Percentiles rank a stretch among this genome's conserved stretches.
Conservation (phyloP, 2,329 filamentous ascomycete genomes). For the Rhytidhysteron rufulum region DNA sequence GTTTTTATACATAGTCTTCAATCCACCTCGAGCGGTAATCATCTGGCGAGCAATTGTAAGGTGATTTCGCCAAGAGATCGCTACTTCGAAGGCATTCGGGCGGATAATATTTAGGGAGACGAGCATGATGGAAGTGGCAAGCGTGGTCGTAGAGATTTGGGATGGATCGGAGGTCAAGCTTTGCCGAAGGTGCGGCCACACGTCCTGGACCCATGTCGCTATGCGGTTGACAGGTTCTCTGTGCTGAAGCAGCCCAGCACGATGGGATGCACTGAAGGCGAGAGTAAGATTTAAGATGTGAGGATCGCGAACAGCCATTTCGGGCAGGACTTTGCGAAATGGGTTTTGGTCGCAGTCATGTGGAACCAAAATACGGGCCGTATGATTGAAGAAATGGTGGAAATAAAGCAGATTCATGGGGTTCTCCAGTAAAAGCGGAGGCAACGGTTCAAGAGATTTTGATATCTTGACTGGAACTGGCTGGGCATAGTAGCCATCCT, state of each 20-base stretch:
- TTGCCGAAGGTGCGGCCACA: slow-evolving; percentile 68
- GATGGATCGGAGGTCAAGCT: slow-evolving; percentile 56
- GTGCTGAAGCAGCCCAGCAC: slow-evolving; percentile 69
- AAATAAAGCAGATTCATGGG: slow-evolving; percentile 78
- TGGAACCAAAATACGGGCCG: slow-evolving; percentile 62
- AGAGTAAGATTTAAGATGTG: slow-evolving; percentile 74
- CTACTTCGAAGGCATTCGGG: slow-evolving; percentile 75
- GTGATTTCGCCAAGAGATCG: slow-evolving; percentile 77
- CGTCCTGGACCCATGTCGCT: slow-evolving; percentile 73
- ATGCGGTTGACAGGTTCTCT: slow-evolving; percentile 73
- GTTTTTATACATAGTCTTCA: slow-evolving; percentile 50
- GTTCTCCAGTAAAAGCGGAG: slow-evolving; percentile 59
- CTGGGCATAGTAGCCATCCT: slow-evolving; percentile 65
- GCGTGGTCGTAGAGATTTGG: slow-evolving; percentile 66
- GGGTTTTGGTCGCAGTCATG: slow-evolving; percentile 61
- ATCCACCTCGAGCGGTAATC: slow-evolving; percentile 63
- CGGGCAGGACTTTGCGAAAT: slow-evolving; percentile 58
- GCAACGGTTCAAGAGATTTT: slow-evolving; percentile 54
- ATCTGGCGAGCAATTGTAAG: slow-evolving; percentile 72
- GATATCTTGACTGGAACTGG: slow-evolving; percentile 64
- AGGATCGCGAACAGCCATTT: slow-evolving; percentile 65
- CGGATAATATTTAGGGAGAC: slow-evolving; percentile 80
- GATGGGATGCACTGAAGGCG: slow-evolving; percentile 80
- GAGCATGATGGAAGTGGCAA: slow-evolving; percentile 82
- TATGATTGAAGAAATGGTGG: slow-evolving; percentile 75